Evolutionary conservation across 768 basidiomycete species (phyloP).

Genomic region (Amylocystis lapponica): DNA sequence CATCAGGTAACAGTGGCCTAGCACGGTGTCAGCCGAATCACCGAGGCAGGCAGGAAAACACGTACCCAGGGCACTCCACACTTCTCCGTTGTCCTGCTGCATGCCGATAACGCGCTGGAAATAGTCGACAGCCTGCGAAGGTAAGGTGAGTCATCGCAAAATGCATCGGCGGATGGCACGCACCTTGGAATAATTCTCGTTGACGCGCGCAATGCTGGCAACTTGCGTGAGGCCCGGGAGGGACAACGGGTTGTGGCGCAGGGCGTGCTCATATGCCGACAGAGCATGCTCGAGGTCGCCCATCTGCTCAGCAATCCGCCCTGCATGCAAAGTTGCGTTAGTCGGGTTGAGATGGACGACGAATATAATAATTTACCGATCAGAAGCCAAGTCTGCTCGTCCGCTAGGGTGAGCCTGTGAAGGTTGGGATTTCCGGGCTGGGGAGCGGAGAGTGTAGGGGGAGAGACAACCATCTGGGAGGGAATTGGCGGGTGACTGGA

Average conservation of each 20-base stretch:
- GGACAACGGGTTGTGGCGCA: conserved; percentile 92
- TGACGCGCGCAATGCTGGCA: conserved; percentile 94
- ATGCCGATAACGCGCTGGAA: conserved; percentile 89
- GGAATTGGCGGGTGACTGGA: conserved; percentile 32
- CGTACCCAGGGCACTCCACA: conserved; percentile 92
- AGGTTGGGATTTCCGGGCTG: conserved; percentile 41
- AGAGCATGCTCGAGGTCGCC: conserved; percentile 89
- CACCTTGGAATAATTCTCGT: conserved; percentile 96
- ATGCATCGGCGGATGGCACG: conserved; percentile 19
- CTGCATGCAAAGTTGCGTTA: conserved; percentile 38
- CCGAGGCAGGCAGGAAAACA: conserved; percentile 18
- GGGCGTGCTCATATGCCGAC: conserved; percentile 89
- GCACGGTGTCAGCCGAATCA: conserved; percentile 13
- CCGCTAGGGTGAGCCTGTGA: conserved; percentile 76
- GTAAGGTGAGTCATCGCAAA: too few relatives aligned
- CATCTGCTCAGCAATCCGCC: conserved; percentile 94
- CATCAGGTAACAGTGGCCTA: conserved; percentile 98
- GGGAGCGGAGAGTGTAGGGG: conserved; percentile 33
- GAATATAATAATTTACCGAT: conserved; percentile 54
- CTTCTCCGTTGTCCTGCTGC: conserved; percentile 96
- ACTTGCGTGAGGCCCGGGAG: conserved; percentile 88
- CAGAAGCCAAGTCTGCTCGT: conserved; percentile 93
- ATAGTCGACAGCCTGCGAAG: conserved; percentile 83
- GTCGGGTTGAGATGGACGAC: conserved; percentile 14
- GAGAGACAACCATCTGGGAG: conserved; percentile 15